Evolutionary conservation across 768 basidiomycete genomes (phyloP).

Genomic region (Lactifluus volemus): DNA sequence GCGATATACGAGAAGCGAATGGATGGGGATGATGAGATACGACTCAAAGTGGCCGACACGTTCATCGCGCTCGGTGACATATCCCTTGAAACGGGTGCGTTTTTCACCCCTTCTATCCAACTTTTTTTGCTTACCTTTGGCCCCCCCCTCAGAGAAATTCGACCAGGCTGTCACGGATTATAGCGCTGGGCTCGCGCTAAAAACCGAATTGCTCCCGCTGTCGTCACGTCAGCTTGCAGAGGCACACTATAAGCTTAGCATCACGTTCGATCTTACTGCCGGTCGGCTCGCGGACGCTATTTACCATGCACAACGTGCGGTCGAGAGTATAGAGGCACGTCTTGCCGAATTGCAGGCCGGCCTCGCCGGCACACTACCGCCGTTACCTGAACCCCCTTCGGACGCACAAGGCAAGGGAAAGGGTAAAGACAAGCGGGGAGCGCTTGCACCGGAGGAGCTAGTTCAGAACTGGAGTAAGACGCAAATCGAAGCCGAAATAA

Average conservation of each 20-base stretch:
- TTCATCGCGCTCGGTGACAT: slow-evolving; percentile 91
- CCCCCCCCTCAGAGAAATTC: slow-evolving; percentile 68
- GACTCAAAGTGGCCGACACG: slow-evolving; percentile 83
- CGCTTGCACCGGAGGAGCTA: slow-evolving; percentile 41
- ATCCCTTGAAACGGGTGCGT: slow-evolving; percentile 88
- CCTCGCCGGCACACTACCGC: slow-evolving; percentile 31
- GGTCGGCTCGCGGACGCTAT: slow-evolving; percentile 80
- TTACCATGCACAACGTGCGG: slow-evolving; percentile 66
- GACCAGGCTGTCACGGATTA: slow-evolving; percentile 91
- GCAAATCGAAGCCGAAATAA: slow-evolving; percentile 73
- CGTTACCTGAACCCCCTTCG: slow-evolving; percentile 14
- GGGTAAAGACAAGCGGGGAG: slow-evolving; percentile 29
- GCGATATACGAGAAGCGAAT: slow-evolving; percentile 70
- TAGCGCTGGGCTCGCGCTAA: slow-evolving; percentile 64
- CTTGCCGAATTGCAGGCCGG: slow-evolving; percentile 49
- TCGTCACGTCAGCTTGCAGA: slow-evolving; percentile 93
- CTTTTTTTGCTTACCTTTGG: background rate
- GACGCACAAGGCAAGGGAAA: slow-evolving; percentile 69
- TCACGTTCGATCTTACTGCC: slow-evolving; percentile 85
- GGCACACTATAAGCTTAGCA: slow-evolving; percentile 89
- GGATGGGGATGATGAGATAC: slow-evolving; percentile 49
- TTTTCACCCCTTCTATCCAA: no score
- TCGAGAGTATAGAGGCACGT: slow-evolving; percentile 68
- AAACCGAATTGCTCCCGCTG: slow-evolving; percentile 62
- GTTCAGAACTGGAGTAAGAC: slow-evolving; percentile 58